Evolutionary conservation across 2,329 filamentous ascomycete species (phyloP), one percentile per base, ranked within the genome.

Genomic region (Lachnellula cervina): DNA sequence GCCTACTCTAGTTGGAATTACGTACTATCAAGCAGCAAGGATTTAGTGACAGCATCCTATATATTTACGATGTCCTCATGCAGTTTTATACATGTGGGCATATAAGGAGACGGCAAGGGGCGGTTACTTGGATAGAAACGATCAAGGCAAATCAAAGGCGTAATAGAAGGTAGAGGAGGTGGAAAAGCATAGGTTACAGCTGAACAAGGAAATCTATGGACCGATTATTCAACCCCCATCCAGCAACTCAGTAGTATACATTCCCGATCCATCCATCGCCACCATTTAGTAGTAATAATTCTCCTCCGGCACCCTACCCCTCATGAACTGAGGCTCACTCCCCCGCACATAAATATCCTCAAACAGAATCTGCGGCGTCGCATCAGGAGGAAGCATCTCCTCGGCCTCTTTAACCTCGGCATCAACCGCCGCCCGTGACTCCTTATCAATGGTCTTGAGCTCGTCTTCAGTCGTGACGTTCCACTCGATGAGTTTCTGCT

Each of bases 401-500:
- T 99, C 94, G 52, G 94, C 94, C 69, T 83, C 81, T 60, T 88
- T 89, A 56, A 97, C 93, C 81, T 99, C 93, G 64, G 84, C 86
- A 73, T 94, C 92, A 71, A 99, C 90, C 70, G 86, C 80, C 72
- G 76, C 80, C 71, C 92, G 87, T 17, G 94, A 92, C 70, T 95
- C 85, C 84, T 97, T 97, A 81, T 99, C 94, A 66, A 99, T 86
- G 64, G 74, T 74, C 88, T 99, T 99, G 74, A 99, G 87, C 78
- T 97, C 93, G 42, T 97, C 92, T 81, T 99, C 94, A 59, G 81
- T 85, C 66, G 86, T 86, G 64, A 99, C 88, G 58, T 84, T 84
- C 94, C 94, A 99, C 77, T 99, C 94, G 57, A 99, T 79, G 64
- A 99, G 87, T 82, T 96, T 96, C 80, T 94, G 89, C 86, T 97